Evolutionary conservation across 2,329 filamentous ascomycete genomes (phyloP), one percentile per base, ranked within the genome.

Genomic region (Neofusicoccum sp.): DNA sequence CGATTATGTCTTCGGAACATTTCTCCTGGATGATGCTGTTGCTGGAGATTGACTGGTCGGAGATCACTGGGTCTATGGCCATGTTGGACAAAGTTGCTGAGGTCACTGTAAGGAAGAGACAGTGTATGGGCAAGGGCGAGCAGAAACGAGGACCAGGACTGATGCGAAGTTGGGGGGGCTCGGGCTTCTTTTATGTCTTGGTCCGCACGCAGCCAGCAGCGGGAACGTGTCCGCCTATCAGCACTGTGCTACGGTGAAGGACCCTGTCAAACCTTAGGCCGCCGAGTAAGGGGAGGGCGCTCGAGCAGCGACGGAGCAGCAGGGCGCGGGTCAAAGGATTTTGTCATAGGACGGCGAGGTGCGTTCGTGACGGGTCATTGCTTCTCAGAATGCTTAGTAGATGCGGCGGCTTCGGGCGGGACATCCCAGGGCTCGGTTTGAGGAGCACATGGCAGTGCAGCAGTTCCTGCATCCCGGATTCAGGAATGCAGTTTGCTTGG

Each of bases 161-260:
- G 37, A 43, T 31, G 22, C 52, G 33, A 31, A 56, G 52, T 36
- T 29, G 54, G 48, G n/a, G 39, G 54, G 22, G 41, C n/a, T n/a
- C 29, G 29, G 54, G 54, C 31, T 44, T 22, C 54, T 58, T 58
- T 58, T 58, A 58, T 45, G 54, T 33, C 22, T 33, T 43, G 52
- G 34, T 41, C 16, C 28, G 31, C 11, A 44, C 6, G n/a, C 28
- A 36, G 54, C 41, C 34, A 58, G 29, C 54, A 45, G 29, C 12
- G 33, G 41, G 54, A 58, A 37, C 37, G 52, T 43, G 52, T 43
- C 37, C 52, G 52, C 37, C 52, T 34, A 58, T 58, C 54, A 39
- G 54, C 54, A 58, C 39, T 44, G 54, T 58, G 54, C 54, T 45
- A 58, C 54, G 54, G 54, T 45, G 29, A 58, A 39, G 33, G 6